Conservation (phyloP, 2,329 filamentous ascomycete genomes). For the Aspergillus intermedius region DNA sequence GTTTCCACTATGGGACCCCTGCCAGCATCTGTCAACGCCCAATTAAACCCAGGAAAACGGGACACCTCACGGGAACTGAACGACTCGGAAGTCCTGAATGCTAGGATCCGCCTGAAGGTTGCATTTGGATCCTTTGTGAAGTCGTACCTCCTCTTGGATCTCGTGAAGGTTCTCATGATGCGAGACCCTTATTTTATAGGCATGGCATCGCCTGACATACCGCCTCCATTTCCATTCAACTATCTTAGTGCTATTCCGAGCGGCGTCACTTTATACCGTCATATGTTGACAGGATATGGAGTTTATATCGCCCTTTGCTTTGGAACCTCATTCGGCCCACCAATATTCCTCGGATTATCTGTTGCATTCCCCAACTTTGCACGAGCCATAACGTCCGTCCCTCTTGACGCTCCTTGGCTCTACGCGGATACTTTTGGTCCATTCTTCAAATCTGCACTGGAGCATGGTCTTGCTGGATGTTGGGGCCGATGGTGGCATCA, state of each 20-base stretch:
- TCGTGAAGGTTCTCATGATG: conserved; percentile 61
- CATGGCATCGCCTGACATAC: conserved; percentile 44
- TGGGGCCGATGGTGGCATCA: conserved; percentile 93
- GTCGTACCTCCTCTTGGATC: conserved; percentile 63
- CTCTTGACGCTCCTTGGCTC: conserved; percentile 55
- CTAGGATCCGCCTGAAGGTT: conserved; percentile 40
- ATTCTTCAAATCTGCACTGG: conserved; percentile 34
- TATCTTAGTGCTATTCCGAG: conserved; percentile 38
- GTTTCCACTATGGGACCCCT: conserved; percentile 39
- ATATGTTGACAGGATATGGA: conserved; percentile 49
- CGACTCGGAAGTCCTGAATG: conserved; percentile 34
- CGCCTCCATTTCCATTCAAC: conserved; percentile 40
- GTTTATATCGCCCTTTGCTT: conserved; percentile 57
- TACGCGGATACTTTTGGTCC: conserved; percentile 55
- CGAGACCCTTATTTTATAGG: conserved; percentile 72
- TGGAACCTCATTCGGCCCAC: conserved; percentile 54
- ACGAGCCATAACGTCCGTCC: conserved; percentile 54
- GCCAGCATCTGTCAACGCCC: conserved; percentile 20
- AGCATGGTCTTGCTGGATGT: conserved; percentile 68
- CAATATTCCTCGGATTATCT: conserved; percentile 52
- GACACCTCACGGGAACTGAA: conserved; percentile 10
- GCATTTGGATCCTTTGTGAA: conserved; percentile 45
- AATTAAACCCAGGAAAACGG: conserved; percentile 10
- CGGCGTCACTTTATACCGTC: conserved; percentile 51
- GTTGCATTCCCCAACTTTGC: conserved; percentile 47